These are phyloP conservation scores for Blastobotrys petasosporus DNA, from an alignment of 1,139 yeast species.

Conservation along the genomic window DNA sequence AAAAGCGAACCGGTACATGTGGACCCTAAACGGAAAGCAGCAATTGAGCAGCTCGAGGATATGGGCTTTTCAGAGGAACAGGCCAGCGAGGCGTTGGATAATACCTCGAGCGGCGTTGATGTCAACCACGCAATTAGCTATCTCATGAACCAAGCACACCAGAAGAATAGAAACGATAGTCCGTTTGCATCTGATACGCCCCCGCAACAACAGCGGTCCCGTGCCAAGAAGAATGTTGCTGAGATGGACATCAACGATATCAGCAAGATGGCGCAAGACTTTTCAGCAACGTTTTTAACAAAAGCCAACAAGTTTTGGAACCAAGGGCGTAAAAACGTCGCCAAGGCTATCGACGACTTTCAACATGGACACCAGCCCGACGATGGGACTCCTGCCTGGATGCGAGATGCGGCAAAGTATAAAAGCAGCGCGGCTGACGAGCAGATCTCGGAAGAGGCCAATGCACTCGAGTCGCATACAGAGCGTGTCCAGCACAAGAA, in stretches of 20 bases:
- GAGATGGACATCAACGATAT: conserved; percentile 27
- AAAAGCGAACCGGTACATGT: conserved; percentile 6
- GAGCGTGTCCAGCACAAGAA: not conserved
- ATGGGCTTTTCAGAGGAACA: not conserved
- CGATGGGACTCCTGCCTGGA: conserved; percentile 69
- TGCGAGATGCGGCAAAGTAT: conserved; percentile 48
- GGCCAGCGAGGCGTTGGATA: conserved; percentile 44
- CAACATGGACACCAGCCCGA: conserved; percentile 32
- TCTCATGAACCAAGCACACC: conserved; percentile 43
- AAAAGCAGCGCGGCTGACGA: not conserved
- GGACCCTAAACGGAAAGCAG: not conserved
- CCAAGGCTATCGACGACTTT: conserved; percentile 60
- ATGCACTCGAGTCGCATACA: conserved; percentile 1
- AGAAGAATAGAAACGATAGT: not conserved
- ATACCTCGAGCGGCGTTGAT: conserved; percentile 50
- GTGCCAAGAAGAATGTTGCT: too few relatives aligned
- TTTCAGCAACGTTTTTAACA: conserved; percentile 57
- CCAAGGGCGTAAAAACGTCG: conserved; percentile 56
- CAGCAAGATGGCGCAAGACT: conserved; percentile 47
- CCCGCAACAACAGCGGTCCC: too few relatives aligned
- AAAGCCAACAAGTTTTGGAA: conserved; percentile 59
- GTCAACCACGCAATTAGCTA: conserved; percentile 62
- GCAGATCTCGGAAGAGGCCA: conserved; percentile 2
- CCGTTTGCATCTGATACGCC: not conserved
- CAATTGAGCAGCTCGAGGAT: not conserved